Evolutionary conservation across 2,329 filamentous ascomycete genomes (phyloP).

Genomic region (Colletotrichum falcatum): DNA sequence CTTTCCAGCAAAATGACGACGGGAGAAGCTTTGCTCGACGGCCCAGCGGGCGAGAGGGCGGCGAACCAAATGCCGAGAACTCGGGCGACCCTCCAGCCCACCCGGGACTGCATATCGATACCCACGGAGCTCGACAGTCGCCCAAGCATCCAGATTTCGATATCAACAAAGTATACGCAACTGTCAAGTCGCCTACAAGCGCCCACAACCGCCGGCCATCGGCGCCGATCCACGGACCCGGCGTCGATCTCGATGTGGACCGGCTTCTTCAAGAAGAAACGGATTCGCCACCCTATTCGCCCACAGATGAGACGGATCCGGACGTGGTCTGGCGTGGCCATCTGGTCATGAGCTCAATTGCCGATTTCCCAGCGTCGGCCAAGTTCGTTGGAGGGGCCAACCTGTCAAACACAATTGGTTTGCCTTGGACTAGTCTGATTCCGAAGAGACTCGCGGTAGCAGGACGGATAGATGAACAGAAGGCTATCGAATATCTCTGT

Average conservation of each 20-base stretch:
- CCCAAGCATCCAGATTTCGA: constrained; percentile 76
- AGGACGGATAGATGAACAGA: constrained; percentile 83
- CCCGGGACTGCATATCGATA: constrained; percentile 57
- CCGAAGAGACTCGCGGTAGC: constrained; percentile 77
- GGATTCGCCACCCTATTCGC: constrained; percentile 85
- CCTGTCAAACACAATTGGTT: constrained; percentile 67
- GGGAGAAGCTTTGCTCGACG: constrained; percentile 52
- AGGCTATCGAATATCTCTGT: constrained; percentile 92
- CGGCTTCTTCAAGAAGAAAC: constrained; percentile 84
- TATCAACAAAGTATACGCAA: constrained; percentile 86
- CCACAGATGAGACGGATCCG: constrained; percentile 79
- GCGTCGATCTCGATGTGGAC: constrained; percentile 89
- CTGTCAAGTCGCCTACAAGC: constrained; percentile 79
- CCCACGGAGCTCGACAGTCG: constrained; percentile 59
- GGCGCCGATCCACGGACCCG: constrained; percentile 66
- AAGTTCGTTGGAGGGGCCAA: constrained; percentile 89
- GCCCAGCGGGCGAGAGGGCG: constrained; percentile 49
- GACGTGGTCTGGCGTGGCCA: constrained; percentile 83
- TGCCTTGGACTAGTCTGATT: constrained; percentile 79
- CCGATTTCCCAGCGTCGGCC: constrained; percentile 80
- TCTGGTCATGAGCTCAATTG: constrained; percentile 80
- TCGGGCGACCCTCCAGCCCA: constrained; percentile 46
- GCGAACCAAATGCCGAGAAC: constrained; percentile 29
- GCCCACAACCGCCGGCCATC: constrained; percentile 62
- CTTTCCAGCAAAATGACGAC: constrained; percentile 51